These are phyloP conservation scores for Fusarium piperis DNA, from an alignment of 2,329 filamentous ascomycete genomes.

Conservation along the genomic window DNA sequence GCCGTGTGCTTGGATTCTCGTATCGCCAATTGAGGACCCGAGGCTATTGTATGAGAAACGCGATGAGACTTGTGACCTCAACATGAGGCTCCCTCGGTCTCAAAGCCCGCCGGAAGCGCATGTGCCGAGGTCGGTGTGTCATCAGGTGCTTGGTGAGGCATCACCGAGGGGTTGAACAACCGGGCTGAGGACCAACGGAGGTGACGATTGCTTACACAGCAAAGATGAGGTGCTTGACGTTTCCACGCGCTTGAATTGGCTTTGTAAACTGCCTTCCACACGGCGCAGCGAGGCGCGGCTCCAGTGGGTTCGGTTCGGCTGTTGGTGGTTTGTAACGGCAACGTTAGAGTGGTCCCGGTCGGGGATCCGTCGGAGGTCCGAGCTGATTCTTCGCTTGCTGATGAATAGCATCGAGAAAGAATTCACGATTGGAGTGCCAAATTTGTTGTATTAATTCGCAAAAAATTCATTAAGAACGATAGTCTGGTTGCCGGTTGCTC, in stretches of 20 bases:
- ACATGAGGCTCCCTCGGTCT: neutral
- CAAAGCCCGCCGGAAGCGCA: neutral
- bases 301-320: neutral
- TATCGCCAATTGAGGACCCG: neutral
- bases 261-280: neutral
- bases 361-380: slow-evolving; percentile 10
- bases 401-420: neutral
- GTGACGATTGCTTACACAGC: neutral
- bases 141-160: neutral
- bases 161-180: neutral
- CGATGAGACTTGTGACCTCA: neutral
- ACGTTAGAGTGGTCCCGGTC: neutral
- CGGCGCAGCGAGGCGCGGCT: neutral
- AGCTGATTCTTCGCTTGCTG: neutral
- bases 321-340: neutral
- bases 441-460: neutral
- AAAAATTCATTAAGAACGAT: neutral
- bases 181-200: neutral
- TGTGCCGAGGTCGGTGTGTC: neutral
- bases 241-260: neutral
- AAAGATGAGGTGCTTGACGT: neutral
- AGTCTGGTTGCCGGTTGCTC: neutral
- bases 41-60: neutral
- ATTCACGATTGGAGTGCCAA: neutral
- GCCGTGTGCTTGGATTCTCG: neutral